Conservation (phyloP, 2,329 filamentous ascomycete genomes). For the Colletotrichum sp. region DNA sequence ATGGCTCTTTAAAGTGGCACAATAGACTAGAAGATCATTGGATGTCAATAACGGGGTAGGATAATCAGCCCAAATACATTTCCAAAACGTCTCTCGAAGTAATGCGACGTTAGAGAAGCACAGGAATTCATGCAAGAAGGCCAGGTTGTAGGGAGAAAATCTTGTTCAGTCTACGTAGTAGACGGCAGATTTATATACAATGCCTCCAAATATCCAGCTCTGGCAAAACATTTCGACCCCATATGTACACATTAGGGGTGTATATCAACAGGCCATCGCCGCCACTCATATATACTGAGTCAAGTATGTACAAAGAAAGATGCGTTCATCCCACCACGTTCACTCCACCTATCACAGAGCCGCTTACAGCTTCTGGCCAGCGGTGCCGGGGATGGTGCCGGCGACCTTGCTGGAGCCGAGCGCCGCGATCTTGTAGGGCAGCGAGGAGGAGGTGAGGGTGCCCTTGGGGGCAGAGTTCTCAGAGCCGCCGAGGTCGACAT, state of each 20-base stretch:
- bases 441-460: slow-evolving; percentile 52
- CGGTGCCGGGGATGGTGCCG: slow-evolving; percentile 37
- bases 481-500: slow-evolving; percentile 45
- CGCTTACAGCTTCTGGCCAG: slow-evolving; percentile 34
- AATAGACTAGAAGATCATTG: not conserved
- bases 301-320: slow-evolving; percentile 16
- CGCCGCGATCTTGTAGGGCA: slow-evolving; percentile 47
- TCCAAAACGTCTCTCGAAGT: not conserved
- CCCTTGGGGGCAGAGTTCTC: slow-evolving; percentile 51
- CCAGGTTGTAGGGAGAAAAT: not conserved
- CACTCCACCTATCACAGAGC: not conserved
- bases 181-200: slow-evolving; percentile 3
- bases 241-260: not conserved
- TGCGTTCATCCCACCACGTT: not conserved
- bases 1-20: not conserved
- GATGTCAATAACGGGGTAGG: not conserved
- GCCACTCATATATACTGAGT: not conserved
- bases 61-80: not conserved
- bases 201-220: slow-evolving; percentile 1
- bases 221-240: not conserved
- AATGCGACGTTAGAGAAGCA: not conserved
- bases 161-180: not conserved
- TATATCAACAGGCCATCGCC: not conserved
- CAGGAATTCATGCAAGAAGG: accelerated
- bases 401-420: slow-evolving; percentile 49